Percentiles rank a stretch among this genome's conserved stretches.
Conservation (phyloP, 2,329 filamentous ascomycete species). For the Blumeria graminis region DNA sequence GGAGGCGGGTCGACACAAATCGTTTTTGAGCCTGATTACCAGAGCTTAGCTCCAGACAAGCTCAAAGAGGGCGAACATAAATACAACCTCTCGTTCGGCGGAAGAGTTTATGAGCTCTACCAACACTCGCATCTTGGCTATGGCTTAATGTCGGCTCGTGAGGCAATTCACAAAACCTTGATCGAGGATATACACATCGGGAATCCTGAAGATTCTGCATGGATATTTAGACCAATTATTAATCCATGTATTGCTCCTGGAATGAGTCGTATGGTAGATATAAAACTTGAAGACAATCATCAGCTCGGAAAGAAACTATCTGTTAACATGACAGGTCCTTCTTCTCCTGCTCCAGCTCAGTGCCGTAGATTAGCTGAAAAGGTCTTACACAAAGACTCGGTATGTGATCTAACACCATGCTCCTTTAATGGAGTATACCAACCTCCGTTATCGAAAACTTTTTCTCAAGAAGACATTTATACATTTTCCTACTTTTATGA, state of each 20-base stretch:
- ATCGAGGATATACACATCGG: slow-evolving; percentile 46
- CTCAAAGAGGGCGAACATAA: slow-evolving; percentile 85
- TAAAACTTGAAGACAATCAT: slow-evolving; percentile 44
- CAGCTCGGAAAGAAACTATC: slow-evolving; percentile 36
- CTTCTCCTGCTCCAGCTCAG: slow-evolving; percentile 51
- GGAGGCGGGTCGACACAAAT: slow-evolving; percentile 96
- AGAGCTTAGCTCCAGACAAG: slow-evolving; percentile 38
- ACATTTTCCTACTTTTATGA: slow-evolving; percentile 98
- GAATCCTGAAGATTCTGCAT: slow-evolving; percentile 34
- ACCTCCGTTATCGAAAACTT: slow-evolving; percentile 77
- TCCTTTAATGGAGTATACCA: slow-evolving; percentile 97
- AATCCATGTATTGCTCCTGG: slow-evolving; percentile 77
- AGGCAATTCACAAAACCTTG: slow-evolving; percentile 56
- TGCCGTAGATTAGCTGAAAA: slow-evolving; percentile 80
- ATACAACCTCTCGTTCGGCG: slow-evolving; percentile 75
- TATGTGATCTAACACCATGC: slow-evolving; percentile 70
- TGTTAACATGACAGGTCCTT: slow-evolving; percentile 74
- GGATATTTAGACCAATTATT: slow-evolving; percentile 44
- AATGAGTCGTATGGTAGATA: slow-evolving; percentile 46
- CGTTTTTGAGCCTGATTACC: slow-evolving; percentile 89
- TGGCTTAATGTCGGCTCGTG: slow-evolving; percentile 82
- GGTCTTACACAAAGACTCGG: slow-evolving; percentile 66
- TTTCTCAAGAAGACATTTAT: slow-evolving; percentile 73
- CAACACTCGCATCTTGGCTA: slow-evolving; percentile 97
- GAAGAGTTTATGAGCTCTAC: slow-evolving; percentile 76